Conservation (phyloP, 2,329 filamentous ascomycete species). For the Colletotrichum endophyticum region DNA sequence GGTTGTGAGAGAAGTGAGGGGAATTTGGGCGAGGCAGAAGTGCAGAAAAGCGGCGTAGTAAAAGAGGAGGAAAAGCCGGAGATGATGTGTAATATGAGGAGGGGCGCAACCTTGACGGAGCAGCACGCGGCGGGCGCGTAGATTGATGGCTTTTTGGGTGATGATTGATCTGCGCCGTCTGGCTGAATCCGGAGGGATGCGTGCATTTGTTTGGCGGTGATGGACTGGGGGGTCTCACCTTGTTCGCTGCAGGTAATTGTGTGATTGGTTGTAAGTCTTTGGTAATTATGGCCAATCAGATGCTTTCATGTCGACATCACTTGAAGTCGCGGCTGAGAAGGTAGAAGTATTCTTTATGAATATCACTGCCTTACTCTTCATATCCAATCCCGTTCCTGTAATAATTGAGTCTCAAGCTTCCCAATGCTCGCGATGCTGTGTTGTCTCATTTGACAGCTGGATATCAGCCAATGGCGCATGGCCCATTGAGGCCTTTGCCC, state of each 20-base stretch:
- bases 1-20: background rate
- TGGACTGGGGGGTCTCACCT: background rate
- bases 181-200: slow-evolving; percentile 13
- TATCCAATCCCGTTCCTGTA: background rate
- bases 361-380: accelerated
- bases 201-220: background rate
- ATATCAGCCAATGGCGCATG: slow-evolving; percentile 2
- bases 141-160: background rate
- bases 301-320: background rate
- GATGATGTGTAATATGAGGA: background rate
- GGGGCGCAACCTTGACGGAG: background rate
- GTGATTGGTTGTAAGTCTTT: slow-evolving; percentile 7
- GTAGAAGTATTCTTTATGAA: background rate
- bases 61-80: background rate
- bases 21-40: background rate
- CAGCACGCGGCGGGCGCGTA: background rate
- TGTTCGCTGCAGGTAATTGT: background rate
- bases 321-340: background rate
- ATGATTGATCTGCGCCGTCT: background rate
- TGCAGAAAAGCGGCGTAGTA: background rate
- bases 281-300: background rate
- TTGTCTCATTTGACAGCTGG: background rate
- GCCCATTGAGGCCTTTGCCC: background rate
- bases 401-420: background rate
- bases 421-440: background rate